These are phyloP conservation scores for Mycena polygramma DNA, from an alignment of 768 basidiomycete genomes.

Conservation along the genomic window DNA sequence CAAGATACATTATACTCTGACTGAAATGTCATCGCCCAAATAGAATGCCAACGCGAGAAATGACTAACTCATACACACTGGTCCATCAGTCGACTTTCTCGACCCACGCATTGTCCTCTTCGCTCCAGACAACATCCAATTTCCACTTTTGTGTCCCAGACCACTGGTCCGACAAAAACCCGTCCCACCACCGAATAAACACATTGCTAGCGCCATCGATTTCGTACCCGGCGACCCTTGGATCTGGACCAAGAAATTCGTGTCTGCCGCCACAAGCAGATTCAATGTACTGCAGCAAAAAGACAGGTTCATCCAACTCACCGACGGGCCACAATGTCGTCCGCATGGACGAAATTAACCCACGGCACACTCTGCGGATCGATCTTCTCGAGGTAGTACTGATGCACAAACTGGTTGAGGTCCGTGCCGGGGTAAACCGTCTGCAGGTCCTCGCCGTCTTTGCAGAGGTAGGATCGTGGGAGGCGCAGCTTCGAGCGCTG, in stretches of 20 bases:
- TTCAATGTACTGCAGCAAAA: background rate
- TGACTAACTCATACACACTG: background rate
- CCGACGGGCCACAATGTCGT: conserved; percentile 49
- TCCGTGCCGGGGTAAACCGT: conserved; percentile 48
- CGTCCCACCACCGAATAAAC: conserved; percentile 60
- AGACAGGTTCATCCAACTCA: conserved; percentile 28
- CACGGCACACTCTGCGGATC: conserved; percentile 37
- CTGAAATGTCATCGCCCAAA: background rate
- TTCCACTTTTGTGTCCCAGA: conserved; percentile 57
- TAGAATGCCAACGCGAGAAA: background rate
- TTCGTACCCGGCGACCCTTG: conserved; percentile 57
- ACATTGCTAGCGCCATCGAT: conserved; percentile 53
- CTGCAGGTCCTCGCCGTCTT: conserved; percentile 51
- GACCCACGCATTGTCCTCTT: conserved; percentile 50
- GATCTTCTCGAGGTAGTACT: conserved; percentile 40
- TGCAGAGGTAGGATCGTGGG: conserved; percentile 54
- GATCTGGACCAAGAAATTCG: conserved; percentile 59
- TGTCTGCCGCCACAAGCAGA: conserved; percentile 45
- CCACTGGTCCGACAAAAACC: conserved; percentile 58
- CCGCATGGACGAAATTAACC: conserved; percentile 53
- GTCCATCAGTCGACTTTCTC: conserved; percentile 51
- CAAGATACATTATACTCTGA: no score
- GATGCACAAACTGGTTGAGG: conserved; percentile 54
- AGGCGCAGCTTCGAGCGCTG: conserved; percentile 51
- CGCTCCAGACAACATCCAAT: conserved; percentile 50